These are phyloP conservation scores for Papilionanthe hybrid DNA, from an alignment of 116 monocot genomes.

Conservation along the genomic window DNA sequence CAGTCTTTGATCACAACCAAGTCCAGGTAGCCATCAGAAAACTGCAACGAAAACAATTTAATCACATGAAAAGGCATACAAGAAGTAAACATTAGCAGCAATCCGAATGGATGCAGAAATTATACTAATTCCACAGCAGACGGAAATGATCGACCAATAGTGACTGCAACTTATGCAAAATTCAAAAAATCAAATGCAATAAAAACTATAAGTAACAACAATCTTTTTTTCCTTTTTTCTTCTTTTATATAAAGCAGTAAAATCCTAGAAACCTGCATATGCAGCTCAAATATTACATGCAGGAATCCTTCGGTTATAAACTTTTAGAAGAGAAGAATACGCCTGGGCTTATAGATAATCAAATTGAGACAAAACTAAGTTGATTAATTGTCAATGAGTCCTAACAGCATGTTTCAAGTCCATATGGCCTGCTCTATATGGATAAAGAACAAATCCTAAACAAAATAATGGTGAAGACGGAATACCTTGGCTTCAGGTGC, in stretches of 20 bases:
- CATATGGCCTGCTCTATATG: background rate
- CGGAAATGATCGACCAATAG: background rate
- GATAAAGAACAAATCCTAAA: background rate
- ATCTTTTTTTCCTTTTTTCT: background rate
- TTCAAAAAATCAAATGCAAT: background rate
- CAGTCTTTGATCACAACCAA: constrained; percentile 65
- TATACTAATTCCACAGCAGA: background rate
- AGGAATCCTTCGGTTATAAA: background rate
- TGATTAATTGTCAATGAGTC: background rate
- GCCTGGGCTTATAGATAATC: background rate
- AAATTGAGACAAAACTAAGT: background rate
- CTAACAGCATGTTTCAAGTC: background rate
- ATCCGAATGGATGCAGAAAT: background rate
- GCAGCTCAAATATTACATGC: background rate
- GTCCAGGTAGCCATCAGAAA: constrained; percentile 89
- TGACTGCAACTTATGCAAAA: background rate
- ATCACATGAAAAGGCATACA: background rate
- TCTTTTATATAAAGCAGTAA: background rate
- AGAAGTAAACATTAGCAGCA: background rate
- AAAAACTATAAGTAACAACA: background rate
- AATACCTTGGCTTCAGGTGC: constrained; percentile 85
- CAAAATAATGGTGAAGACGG: background rate
- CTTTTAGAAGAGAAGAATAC: background rate
- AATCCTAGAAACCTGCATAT: background rate
- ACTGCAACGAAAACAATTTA: constrained; percentile 38